Evolutionary conservation across 108 stramenopile species (phyloP), one percentile per base, ranked within the genome.

Genomic region (Nannochloropsis gaditana): DNA sequence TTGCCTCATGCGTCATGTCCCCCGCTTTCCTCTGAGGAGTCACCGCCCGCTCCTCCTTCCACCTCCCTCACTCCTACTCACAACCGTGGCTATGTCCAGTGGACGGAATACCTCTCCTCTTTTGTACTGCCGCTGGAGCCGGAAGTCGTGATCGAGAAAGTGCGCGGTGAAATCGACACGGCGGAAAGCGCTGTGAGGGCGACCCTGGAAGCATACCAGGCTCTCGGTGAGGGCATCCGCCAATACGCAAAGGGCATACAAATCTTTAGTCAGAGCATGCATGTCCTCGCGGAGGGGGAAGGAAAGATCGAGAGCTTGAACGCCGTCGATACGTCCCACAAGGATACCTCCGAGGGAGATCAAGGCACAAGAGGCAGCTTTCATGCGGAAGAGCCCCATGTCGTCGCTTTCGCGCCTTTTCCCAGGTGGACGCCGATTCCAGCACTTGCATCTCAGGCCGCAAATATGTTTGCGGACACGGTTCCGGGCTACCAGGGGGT

Each of bases 71-170:
- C 59, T 73, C 19, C 59, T 0, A 73, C n/a, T 15, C 59, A 73
- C 8, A 73, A 73, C 8, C 59, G n/a, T 15, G 59, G 59, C 59
- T 73, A 73, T n/a, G n/a, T 73, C 4, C 59, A 73, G n/a, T 73
- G 59, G 59, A 73, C 59, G 15, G 59, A 73, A 73, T 73, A n/a
- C n/a, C 59, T 73, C 3, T 73, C 59, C 59, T 73, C 59, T 73
- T 73, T 73, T 8, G 59, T 73, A n/a, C 59, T 73, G 6, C 59
- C 59, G n/a, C 59, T n/a, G 19, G 59, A 73, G 19, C 59, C 59
- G 59, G 59, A 73, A 4, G 59, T 73, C 19, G n/a, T 73, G 59
- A n/a, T 73, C 19, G 59, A 73, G 3, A 73, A 73, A n/a, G 59
- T 73, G 19, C 59, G 59, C 59, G 2, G 15, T 73, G 59, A 73